Evolutionary conservation across 1,284 basidiomycete genomes (phyloP).

Genomic region (Leucoagaricus sp.): DNA sequence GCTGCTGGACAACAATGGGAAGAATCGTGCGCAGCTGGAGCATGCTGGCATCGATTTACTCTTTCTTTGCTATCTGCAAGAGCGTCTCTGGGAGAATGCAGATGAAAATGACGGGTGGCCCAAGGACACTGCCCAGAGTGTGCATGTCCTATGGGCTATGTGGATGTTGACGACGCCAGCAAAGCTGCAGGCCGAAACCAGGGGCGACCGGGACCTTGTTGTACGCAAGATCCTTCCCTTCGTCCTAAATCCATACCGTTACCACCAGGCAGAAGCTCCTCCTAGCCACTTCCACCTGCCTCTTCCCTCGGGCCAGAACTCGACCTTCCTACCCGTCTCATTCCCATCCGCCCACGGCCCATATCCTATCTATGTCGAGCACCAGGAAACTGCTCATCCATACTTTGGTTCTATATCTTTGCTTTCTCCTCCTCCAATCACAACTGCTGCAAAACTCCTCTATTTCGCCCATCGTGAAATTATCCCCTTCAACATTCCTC

Average conservation of each 20-base stretch:
- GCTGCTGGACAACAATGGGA: conserved; percentile 76
- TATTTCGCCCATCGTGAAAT: conserved; percentile 62
- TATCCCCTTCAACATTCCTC: conserved; percentile 44
- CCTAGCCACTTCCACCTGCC: conserved; percentile 61
- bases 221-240: conserved; percentile 57
- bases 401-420: conserved; percentile 44
- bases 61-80: conserved; percentile 46
- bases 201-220: conserved; percentile 43
- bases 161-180: conserved; percentile 61
- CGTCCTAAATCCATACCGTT: conserved; percentile 56
- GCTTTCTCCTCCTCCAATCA: conserved; percentile 50
- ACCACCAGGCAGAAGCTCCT: conserved; percentile 58
- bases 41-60: conserved; percentile 49
- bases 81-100: conserved; percentile 30
- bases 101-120: conserved; percentile 53
- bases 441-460: conserved; percentile 60
- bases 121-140: conserved; percentile 44
- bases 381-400: conserved; percentile 21
- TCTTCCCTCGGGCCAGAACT: conserved; percentile 25
- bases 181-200: conserved; percentile 43
- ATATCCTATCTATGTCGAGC: conserved; percentile 42
- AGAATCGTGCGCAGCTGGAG: conserved; percentile 64
- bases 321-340: conserved; percentile 12
- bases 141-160: conserved; percentile 62
- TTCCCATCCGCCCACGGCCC: conserved; percentile 16